phyloP scores from a whole-genome alignment of 176 grass and related monocot species.

The Oryza longistaminata region DNA sequence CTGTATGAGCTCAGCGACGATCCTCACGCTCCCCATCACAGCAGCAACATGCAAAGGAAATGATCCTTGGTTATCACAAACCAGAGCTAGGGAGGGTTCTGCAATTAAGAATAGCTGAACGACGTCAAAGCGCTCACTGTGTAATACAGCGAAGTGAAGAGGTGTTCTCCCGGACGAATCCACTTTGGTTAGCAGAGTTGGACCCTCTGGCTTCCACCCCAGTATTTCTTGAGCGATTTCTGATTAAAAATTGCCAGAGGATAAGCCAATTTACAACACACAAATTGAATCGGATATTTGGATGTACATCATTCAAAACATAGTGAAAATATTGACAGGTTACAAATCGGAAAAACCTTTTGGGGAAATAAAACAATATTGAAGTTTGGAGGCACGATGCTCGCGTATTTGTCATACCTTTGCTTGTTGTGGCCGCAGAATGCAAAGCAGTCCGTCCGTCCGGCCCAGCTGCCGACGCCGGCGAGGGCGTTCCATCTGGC shows the following conservation, averaged over 20 bases:
- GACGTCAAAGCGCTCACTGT: not conserved
- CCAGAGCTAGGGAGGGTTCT: not conserved
- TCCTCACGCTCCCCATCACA: not conserved
- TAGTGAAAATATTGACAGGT: too few species aligned
- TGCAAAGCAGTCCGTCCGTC: conserved; percentile 45
- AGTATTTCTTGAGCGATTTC: conserved; percentile 31
- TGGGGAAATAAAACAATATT: too few species aligned
- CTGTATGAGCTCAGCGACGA: conserved; percentile 8
- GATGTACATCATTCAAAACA: too few species aligned
- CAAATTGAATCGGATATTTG: too few species aligned
- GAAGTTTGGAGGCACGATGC: too few species aligned
- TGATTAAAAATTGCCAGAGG: not conserved
- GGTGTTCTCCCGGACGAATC: conserved; percentile 43
- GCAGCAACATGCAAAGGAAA: conserved; percentile 46
- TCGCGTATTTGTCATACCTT: not conserved
- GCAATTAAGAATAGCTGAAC: not conserved
- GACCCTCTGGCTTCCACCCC: not conserved
- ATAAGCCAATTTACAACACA: too few species aligned
- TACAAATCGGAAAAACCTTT: too few species aligned
- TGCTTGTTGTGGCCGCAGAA: not conserved
- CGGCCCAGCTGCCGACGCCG: not conserved
- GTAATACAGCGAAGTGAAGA: conserved; percentile 24
- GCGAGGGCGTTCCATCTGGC: not conserved
- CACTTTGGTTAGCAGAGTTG: not conserved
- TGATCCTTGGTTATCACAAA: conserved; percentile 20